Evolutionary conservation across 2,329 filamentous ascomycete species (phyloP).

Genomic region (Torrubiellomyces zombiae): DNA sequence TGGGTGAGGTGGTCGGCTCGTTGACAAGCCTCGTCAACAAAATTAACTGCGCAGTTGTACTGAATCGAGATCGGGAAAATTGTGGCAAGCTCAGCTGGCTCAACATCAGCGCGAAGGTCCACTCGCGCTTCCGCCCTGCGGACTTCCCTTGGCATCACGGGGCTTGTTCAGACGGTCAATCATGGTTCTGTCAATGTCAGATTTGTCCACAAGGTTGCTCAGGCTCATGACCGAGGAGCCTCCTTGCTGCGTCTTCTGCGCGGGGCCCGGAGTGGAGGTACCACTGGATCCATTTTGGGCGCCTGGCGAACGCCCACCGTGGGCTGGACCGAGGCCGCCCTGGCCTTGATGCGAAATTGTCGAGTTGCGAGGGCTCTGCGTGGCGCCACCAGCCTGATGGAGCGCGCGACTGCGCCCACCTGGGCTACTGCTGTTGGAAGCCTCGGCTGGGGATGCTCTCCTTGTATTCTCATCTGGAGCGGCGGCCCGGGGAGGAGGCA

Average conservation of each 20-base stretch:
- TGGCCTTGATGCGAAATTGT: slow-evolving; percentile 19
- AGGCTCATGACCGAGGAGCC: slow-evolving; percentile 33
- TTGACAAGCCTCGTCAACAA: slow-evolving; percentile 7
- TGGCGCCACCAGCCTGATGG: slow-evolving; percentile 17
- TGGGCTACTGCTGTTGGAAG: slow-evolving; percentile 30
- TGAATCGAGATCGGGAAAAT: background rate
- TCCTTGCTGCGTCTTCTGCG: slow-evolving; percentile 7
- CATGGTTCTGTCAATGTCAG: slow-evolving; percentile 39
- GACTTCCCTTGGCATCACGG: slow-evolving; percentile 6
- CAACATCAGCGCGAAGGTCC: slow-evolving; percentile 4
- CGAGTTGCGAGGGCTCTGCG: slow-evolving; percentile 22
- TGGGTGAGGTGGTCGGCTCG: slow-evolving; percentile 2
- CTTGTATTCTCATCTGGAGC: slow-evolving; percentile 30
- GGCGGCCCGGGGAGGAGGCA: slow-evolving; percentile 25
- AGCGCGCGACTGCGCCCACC: slow-evolving; percentile 21
- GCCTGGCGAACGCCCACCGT: slow-evolving; percentile 19
- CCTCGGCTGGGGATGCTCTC: slow-evolving; percentile 33
- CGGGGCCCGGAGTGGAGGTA: slow-evolving; percentile 16
- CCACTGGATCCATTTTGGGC: slow-evolving; percentile 19
- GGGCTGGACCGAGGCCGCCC: slow-evolving; percentile 11
- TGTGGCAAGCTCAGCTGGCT: background rate
- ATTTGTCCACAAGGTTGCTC: slow-evolving; percentile 32
- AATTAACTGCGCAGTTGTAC: slow-evolving; percentile 1
- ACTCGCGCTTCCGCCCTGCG: slow-evolving; percentile 1
- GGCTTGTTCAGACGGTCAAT: slow-evolving; percentile 31